Evolutionary conservation across 2,329 filamentous ascomycete genomes (phyloP), one percentile per base, ranked within the genome.

Genomic region (Talaromyces piceae): DNA sequence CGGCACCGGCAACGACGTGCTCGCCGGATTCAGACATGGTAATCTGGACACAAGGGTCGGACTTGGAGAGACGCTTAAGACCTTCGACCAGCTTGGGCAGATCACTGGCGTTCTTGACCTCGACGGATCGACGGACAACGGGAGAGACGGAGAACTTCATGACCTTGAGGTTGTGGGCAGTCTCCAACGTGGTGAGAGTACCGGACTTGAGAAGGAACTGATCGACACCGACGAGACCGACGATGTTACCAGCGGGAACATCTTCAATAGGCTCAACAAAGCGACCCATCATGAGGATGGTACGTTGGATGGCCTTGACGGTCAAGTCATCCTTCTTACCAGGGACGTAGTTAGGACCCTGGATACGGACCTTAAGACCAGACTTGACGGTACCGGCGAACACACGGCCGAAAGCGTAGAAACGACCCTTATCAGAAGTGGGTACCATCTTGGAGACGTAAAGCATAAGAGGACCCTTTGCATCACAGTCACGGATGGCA

Each of bases 371-470:
- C 87, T 97, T 97, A 68, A 97, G 81, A 80, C 93, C 93, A 63
- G 93, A 97, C 70, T 82, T 82, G 80, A 96, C 93, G 72, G 91
- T 97, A 87, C 93, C 93, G 65, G 93, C 81, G 83, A 97, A 98
- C 78, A 98, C 93, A 95, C 93, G 93, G 79, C 93, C 93, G 80
- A 98, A 98, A 74, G 93, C 93, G 80, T 96, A 98, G 89, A 98
- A 98, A 79, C 93, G 91, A 77, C 93, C 93, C 87, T 96, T 97
- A 73, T 98, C 93, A 67, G 90, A 94, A 65, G 93, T 98, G 68
- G 93, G 93, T 70, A 98, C 93, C 93, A 98, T 98, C 89, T 98
- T 98, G 76, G 93, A 98, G 75, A 98, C 91, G 87, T 98, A 98
- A 64, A 97, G 82, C 93, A 98, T 98, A 77, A 98, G 93, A 68